Evolutionary conservation across 2,329 filamentous ascomycete genomes (phyloP).

Genomic region (Apiospora marii): DNA sequence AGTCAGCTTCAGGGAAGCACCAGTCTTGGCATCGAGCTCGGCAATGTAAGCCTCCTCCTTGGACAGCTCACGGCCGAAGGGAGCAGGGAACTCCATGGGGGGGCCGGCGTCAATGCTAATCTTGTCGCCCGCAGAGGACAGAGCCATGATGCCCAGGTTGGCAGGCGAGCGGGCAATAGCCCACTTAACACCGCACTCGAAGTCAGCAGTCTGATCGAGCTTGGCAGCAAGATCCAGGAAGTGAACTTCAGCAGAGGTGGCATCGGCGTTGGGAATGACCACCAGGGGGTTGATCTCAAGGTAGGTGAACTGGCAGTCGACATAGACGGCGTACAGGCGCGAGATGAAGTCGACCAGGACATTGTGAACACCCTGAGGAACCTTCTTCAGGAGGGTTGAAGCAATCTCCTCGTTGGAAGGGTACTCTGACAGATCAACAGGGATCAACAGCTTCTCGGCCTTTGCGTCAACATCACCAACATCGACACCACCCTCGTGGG

Average conservation of each 20-base stretch:
- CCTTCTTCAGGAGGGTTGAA: slow-evolving; percentile 83
- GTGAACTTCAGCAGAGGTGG: slow-evolving; percentile 92
- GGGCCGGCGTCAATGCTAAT: slow-evolving; percentile 95
- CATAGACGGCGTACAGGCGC: slow-evolving; percentile 96
- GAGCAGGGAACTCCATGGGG: slow-evolving; percentile 98
- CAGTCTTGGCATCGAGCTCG: slow-evolving; percentile 98
- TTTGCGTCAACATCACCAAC: slow-evolving; percentile 99
- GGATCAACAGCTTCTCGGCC: slow-evolving; percentile 97
- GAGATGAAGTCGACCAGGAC: slow-evolving; percentile 99
- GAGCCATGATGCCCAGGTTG: slow-evolving; percentile 82
- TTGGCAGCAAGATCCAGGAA: slow-evolving; percentile 99
- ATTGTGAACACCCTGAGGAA: slow-evolving; percentile 94
- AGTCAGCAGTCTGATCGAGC: slow-evolving; percentile 98
- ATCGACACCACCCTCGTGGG: slow-evolving; percentile 99
- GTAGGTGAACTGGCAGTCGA: slow-evolving; percentile 99
- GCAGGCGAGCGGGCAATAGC: slow-evolving; percentile 91
- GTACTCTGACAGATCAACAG: slow-evolving; percentile 92
- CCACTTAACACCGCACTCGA: slow-evolving; percentile 99
- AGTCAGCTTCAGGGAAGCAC: slow-evolving; percentile 97
- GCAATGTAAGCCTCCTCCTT: slow-evolving; percentile 99
- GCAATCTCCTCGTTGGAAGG: slow-evolving; percentile 97
- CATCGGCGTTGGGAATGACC: slow-evolving; percentile 92
- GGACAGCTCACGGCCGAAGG: slow-evolving; percentile 96
- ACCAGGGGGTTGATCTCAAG: slow-evolving; percentile 99
- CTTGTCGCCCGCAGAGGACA: slow-evolving; percentile 71